Evolutionary conservation across 2,329 filamentous ascomycete species (phyloP).

Genomic region (Nemania abortiva): DNA sequence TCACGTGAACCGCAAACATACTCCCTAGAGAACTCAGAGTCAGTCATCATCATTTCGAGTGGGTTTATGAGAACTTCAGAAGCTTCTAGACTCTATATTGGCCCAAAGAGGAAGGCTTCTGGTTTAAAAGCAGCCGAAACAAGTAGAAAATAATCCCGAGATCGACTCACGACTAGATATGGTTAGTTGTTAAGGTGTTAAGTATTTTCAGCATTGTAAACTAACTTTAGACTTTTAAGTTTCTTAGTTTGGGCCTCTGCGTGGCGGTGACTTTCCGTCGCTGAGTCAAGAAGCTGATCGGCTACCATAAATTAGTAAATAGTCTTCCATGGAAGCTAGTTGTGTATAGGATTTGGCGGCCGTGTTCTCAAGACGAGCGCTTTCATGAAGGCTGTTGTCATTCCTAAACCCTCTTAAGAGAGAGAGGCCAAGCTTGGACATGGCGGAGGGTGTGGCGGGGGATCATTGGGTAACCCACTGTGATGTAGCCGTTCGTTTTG

Average conservation of each 20-base stretch:
- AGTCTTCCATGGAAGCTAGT: background rate
- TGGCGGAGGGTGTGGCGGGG: background rate
- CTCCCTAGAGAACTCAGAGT: constrained; percentile 74
- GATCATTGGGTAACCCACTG: constrained; percentile 52
- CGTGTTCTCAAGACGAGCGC: no score
- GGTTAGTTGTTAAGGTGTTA: no score
- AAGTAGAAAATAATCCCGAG: no score
- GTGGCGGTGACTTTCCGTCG: constrained; percentile 77
- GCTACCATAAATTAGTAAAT: constrained; percentile 49
- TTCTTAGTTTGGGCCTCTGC: constrained; percentile 85
- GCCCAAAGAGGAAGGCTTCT: no score
- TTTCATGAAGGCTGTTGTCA: no score
- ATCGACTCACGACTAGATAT: no score
- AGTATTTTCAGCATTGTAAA: no score
- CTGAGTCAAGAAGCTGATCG: constrained; percentile 84
- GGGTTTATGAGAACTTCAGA: no score
- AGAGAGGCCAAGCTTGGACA: background rate
- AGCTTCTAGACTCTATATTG: no score
- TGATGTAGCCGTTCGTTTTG: constrained; percentile 87
- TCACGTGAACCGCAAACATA: constrained; percentile 89
- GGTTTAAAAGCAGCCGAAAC: no score
- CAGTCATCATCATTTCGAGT: constrained; percentile 52
- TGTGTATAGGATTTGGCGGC: no score
- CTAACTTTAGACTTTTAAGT: constrained; percentile 60
- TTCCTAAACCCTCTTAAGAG: no score